These are phyloP conservation scores for Aspergillus oerlinghausenensis DNA, from an alignment of 2,329 filamentous ascomycete species.

Conservation along the genomic window DNA sequence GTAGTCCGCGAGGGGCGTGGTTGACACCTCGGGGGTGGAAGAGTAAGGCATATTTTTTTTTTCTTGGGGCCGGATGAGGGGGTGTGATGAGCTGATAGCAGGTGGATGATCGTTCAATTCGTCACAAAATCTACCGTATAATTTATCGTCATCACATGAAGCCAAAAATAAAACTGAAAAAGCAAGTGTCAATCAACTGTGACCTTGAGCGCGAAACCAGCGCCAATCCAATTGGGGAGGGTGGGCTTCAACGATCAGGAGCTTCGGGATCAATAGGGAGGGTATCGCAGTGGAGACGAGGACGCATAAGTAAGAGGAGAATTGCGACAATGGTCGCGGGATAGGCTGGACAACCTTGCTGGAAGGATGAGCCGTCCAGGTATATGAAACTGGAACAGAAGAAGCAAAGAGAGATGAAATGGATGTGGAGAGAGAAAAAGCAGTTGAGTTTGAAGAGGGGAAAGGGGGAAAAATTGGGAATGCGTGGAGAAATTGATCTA, in stretches of 20 bases:
- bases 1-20: constrained; percentile 59
- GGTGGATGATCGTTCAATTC: constrained; percentile 14
- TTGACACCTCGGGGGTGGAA: constrained; percentile 37
- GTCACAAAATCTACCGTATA: constrained; percentile 15
- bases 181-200: constrained; percentile 9
- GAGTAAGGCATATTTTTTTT: constrained; percentile 29
- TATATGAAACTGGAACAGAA: not conserved
- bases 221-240: constrained; percentile 12
- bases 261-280: constrained; percentile 9
- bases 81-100: constrained; percentile 6
- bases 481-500: not conserved
- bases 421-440: constrained; percentile 3
- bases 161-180: constrained; percentile 2
- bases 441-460: constrained; percentile 2
- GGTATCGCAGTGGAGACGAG: constrained; percentile 10
- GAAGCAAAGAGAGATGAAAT: not conserved
- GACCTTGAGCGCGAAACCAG: constrained; percentile 3
- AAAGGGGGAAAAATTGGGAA: constrained; percentile 2
- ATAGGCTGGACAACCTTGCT: not conserved
- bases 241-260: constrained; percentile 13
- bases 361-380: not conserved
- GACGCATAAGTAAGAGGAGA: constrained; percentile 18
- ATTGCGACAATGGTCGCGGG: constrained; percentile 18
- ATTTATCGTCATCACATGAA: constrained; percentile 1
- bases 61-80: constrained; percentile 11